A percentile compares a stretch with the other conserved stretches of the same genome.
Evolutionary conservation across 352 stramenopile species (phyloP).

Genomic region (Globisporangium irregulare): DNA sequence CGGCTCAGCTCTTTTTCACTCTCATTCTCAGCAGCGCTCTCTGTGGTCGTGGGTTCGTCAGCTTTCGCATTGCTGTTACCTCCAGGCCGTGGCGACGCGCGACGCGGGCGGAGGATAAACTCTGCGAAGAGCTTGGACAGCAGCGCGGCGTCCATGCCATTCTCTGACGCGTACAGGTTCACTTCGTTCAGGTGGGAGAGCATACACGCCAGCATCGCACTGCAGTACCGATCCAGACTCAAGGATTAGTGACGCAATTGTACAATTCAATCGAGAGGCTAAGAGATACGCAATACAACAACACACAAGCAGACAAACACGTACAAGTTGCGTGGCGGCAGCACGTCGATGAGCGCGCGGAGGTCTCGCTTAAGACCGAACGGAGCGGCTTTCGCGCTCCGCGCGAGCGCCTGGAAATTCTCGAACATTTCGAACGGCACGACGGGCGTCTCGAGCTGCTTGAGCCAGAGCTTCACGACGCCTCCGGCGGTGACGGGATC

Average conservation of each 20-base stretch:
- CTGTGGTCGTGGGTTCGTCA: constrained; percentile 9
- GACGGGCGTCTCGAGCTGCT: constrained; percentile 61
- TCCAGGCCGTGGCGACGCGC: background rate
- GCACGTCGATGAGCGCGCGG: constrained; percentile 47
- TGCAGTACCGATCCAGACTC: constrained; percentile 15
- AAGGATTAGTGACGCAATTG: background rate
- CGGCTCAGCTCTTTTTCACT: constrained; percentile 16
- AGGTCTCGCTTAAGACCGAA: constrained; percentile 62
- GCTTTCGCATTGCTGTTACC: background rate
- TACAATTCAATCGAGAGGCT: background rate
- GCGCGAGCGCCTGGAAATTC: constrained; percentile 50
- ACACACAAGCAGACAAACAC: constrained; percentile 8
- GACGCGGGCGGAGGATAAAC: constrained; percentile 47
- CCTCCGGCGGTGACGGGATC: constrained; percentile 56
- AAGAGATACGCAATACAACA: background rate
- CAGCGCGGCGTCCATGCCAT: constrained; percentile 57
- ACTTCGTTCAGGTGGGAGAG: constrained; percentile 85
- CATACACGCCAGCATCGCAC: constrained; percentile 66
- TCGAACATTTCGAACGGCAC: constrained; percentile 63
- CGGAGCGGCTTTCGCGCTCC: constrained; percentile 33
- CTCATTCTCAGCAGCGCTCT: constrained; percentile 17
- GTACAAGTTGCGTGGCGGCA: constrained; percentile 70
- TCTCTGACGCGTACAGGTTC: constrained; percentile 72
- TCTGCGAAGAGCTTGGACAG: constrained; percentile 53
- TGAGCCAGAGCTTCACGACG: constrained; percentile 62